These are phyloP conservation scores for Schwanniomyces occidentalis DNA, from an alignment of 805 yeast species.

Conservation along the genomic window DNA sequence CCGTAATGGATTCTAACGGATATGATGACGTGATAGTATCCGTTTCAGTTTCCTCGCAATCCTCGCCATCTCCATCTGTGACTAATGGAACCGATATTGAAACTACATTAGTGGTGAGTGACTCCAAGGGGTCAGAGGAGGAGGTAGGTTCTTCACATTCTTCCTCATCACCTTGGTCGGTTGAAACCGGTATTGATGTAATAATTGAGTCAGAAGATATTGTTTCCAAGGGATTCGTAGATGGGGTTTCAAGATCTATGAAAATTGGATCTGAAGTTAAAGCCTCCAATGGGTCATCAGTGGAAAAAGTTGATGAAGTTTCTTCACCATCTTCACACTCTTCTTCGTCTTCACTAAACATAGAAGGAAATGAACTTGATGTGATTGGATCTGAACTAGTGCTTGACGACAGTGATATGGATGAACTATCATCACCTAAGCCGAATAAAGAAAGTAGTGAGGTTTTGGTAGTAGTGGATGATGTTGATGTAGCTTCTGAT, in stretches of 20 bases:
- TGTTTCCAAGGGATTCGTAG: too few species aligned
- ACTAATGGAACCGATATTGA: too few species aligned
- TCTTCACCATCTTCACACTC: conserved; percentile 9
- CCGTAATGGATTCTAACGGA: too few species aligned
- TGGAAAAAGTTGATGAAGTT: not conserved
- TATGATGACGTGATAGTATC: not conserved
- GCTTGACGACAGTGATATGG: conserved; percentile 4
- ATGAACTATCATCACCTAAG: not conserved
- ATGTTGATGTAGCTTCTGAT: not conserved
- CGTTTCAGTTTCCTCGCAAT: conserved; percentile 3
- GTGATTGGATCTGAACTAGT: conserved; percentile 4
- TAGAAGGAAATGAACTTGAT: conserved; percentile 3
- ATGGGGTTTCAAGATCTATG: too few species aligned
- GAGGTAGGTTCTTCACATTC: conserved; percentile 1
- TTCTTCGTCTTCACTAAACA: conserved; percentile 9
- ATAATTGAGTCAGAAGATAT: too few species aligned
- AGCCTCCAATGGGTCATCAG: too few species aligned
- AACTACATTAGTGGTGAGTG: too few species aligned
- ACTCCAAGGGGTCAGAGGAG: not conserved
- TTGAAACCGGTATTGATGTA: too few species aligned
- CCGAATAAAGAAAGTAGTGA: not conserved
- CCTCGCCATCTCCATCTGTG: too few species aligned
- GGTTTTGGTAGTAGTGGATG: not conserved
- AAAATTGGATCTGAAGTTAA: too few species aligned
- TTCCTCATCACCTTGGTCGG: too few species aligned